Percentiles rank a stretch among this genome's conserved stretches.
Conservation (phyloP, 257 asterid species). For the Jaltomata sinuosa region DNA sequence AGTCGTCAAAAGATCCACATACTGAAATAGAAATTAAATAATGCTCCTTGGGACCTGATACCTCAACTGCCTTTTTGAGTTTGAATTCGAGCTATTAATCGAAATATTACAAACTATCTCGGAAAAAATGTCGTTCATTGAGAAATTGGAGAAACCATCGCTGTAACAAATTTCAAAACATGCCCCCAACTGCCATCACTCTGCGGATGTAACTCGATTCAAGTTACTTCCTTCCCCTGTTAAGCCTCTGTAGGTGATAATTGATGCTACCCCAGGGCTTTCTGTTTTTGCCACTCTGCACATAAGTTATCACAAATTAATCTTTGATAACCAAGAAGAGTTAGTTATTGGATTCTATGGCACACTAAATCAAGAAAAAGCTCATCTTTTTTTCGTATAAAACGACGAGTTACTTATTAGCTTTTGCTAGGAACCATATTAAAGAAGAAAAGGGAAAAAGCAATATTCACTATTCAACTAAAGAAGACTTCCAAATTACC, state of each 20-base stretch:
- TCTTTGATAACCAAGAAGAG: neutral
- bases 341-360: neutral
- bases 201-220: neutral
- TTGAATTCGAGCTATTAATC: neutral
- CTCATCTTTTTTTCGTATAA: neutral
- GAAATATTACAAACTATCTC: neutral
- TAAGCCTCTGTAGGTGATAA: slow-evolving; percentile 90
- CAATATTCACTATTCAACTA: neutral
- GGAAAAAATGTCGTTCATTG: neutral
- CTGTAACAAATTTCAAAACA: neutral
- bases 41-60: too few species aligned
- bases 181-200: neutral
- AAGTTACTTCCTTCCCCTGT: slow-evolving; percentile 50
- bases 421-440: neutral
- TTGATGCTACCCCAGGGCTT: slow-evolving; percentile 82
- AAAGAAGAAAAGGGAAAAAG: neutral
- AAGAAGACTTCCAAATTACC: slow-evolving; percentile 23
- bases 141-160: neutral
- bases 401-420: neutral
- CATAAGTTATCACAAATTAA: neutral
- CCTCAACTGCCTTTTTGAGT: neutral
- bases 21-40: neutral
- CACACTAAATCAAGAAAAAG: neutral
- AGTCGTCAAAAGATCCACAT: neutral
- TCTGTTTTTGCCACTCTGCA: slow-evolving; percentile 54